Percentiles rank a stretch among this genome's conserved stretches.
Conservation (phyloP, 1,284 basidiomycete genomes). For the Apiotrichum montevideense region DNA sequence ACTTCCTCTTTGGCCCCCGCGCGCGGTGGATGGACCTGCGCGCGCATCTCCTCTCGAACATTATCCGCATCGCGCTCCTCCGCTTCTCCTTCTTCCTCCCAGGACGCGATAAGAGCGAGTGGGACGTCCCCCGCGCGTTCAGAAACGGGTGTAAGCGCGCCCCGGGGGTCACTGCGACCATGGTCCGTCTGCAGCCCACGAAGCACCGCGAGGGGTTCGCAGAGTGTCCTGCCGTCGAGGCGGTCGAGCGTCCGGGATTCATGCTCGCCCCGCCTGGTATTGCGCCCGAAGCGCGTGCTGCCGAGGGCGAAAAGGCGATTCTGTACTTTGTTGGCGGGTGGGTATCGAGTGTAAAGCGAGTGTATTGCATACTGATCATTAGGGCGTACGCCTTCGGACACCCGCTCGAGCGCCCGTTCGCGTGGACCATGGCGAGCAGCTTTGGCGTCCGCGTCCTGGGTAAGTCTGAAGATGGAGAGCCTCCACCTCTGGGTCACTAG, state of each 20-base stretch:
- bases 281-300: conserved; percentile 8
- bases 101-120: not conserved
- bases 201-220: not conserved
- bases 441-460: conserved; percentile 9
- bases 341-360: not conserved
- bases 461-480: not conserved
- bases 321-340: conserved; percentile 23
- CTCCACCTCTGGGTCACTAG: too few species aligned
- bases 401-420: conserved; percentile 11
- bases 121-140: not conserved
- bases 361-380: too few species aligned
- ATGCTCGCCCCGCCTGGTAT: conserved; percentile 17
- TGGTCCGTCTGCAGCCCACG: not conserved
- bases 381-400: conserved; percentile 14
- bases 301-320: conserved; percentile 22
- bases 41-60: not conserved
- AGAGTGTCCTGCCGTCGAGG: not conserved
- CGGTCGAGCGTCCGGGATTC: conserved; percentile 8
- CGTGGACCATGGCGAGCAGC: conserved; percentile 8
- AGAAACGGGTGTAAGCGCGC: not conserved
- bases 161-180: not conserved
- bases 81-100: not conserved
- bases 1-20: conserved; percentile 3
- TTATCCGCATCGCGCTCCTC: not conserved
- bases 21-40: not conserved